These are phyloP conservation scores for Eragrostis curvula DNA, from an alignment of 176 grass and related monocot species.

Conservation along the genomic window DNA sequence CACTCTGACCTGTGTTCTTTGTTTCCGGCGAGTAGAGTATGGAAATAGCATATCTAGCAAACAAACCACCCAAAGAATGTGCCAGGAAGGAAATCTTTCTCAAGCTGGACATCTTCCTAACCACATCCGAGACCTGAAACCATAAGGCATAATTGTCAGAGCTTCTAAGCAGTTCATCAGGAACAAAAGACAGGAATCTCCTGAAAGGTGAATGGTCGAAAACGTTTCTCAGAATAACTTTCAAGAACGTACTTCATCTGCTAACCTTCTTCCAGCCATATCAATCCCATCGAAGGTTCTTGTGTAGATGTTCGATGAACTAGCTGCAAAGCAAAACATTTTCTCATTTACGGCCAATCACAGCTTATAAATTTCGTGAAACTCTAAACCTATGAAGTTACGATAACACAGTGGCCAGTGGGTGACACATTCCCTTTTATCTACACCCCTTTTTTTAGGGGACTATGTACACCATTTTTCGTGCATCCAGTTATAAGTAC, in stretches of 20 bases:
- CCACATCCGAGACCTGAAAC: slow-evolving; percentile 74
- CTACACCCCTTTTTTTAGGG: neutral
- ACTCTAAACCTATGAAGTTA: slow-evolving; percentile 11
- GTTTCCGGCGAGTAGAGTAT: slow-evolving; percentile 58
- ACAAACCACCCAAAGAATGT: slow-evolving; percentile 90
- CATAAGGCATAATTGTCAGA: slow-evolving; percentile 18
- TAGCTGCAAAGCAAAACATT: slow-evolving; percentile 55
- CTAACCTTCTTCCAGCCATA: slow-evolving; percentile 79
- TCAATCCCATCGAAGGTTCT: slow-evolving; percentile 88
- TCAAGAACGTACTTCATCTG: slow-evolving; percentile 71
- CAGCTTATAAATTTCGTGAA: neutral
- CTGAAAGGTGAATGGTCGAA: slow-evolving; percentile 28
- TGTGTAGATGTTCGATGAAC: slow-evolving; percentile 78
- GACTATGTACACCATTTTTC: no score
- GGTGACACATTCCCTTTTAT: neutral
- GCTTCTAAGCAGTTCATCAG: slow-evolving; percentile 22
- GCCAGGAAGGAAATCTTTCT: slow-evolving; percentile 82
- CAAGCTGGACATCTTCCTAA: slow-evolving; percentile 61
- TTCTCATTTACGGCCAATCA: neutral
- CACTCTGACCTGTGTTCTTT: slow-evolving; percentile 25
- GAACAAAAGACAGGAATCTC: slow-evolving; percentile 36
- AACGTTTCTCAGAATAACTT: slow-evolving; percentile 29
- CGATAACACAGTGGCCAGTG: neutral
- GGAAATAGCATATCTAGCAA: slow-evolving; percentile 86
- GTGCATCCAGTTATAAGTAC: neutral